Conservation (phyloP, 768 basidiomycete species). For the Phylloporus sp. region DNA sequence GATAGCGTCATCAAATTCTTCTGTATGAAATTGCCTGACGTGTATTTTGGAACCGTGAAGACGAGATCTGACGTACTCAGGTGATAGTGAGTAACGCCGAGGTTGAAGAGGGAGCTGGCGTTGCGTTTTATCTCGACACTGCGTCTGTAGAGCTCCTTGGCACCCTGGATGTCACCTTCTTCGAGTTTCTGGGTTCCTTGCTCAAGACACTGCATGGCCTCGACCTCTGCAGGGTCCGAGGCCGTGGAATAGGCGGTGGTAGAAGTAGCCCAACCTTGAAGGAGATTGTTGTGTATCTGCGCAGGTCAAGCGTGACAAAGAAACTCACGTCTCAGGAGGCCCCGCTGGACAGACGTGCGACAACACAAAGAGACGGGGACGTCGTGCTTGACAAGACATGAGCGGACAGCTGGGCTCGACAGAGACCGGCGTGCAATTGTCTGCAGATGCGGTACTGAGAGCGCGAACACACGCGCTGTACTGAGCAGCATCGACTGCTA, state of each 20-base stretch:
- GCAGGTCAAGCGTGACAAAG: conserved; percentile 6
- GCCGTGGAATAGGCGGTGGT: conserved; percentile 78
- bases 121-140: conserved; percentile 78
- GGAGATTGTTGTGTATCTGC: conserved; percentile 2
- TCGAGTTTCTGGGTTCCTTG: conserved; percentile 81
- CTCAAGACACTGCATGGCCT: conserved; percentile 76
- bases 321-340: conserved; percentile 28
- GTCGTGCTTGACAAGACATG: conserved; percentile 16
- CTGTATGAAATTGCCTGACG: conserved; percentile 36
- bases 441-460: conserved; percentile 23
- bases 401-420: conserved; percentile 21
- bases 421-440: conserved; percentile 16
- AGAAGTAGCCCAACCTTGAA: conserved; percentile 70
- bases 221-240: conserved; percentile 76
- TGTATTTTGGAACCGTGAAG: conserved; percentile 13
- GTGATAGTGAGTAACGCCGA: conserved; percentile 88
- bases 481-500: conserved; percentile 20
- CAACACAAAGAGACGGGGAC: conserved; percentile 7
- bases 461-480: conserved; percentile 21
- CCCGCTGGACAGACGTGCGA: background rate
- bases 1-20: conserved; percentile 87
- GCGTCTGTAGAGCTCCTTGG: conserved; percentile 72
- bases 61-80: conserved; percentile 53
- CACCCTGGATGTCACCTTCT: conserved; percentile 79
- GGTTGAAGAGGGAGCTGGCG: conserved; percentile 80